These are phyloP conservation scores for Termitomyces sp. DNA, from an alignment of 768 basidiomycete species.

Conservation along the genomic window DNA sequence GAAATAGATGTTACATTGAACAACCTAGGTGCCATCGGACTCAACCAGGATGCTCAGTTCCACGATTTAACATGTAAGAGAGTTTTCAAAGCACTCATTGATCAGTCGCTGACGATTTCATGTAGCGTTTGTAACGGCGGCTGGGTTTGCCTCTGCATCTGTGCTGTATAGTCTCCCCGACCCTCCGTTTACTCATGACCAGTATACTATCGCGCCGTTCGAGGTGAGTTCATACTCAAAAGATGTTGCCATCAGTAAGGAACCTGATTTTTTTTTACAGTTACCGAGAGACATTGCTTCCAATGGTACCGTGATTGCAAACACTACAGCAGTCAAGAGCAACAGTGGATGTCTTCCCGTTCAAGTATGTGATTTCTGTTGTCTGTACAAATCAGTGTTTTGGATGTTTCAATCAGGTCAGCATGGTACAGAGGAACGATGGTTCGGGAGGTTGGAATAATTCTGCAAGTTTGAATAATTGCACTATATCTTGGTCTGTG, in stretches of 20 bases:
- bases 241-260: background rate
- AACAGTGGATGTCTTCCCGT: slow-evolving; percentile 42
- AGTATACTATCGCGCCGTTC: slow-evolving; percentile 48
- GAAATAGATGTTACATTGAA: slow-evolving; percentile 34
- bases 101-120: slow-evolving; percentile 1
- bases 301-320: slow-evolving; percentile 49
- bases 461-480: slow-evolving; percentile 36
- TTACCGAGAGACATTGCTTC: slow-evolving; percentile 31
- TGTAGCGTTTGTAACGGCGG: slow-evolving; percentile 50
- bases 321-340: slow-evolving; percentile 48
- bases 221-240: slow-evolving; percentile 29
- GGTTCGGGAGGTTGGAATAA: slow-evolving; percentile 41
- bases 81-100: background rate
- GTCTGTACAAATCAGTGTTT: background rate
- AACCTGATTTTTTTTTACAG: slow-evolving; percentile 22
- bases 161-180: slow-evolving; percentile 44
- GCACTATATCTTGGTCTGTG: slow-evolving; percentile 40
- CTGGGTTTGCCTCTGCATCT: slow-evolving; percentile 52
- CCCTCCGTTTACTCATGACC: slow-evolving; percentile 44
- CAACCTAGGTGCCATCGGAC: slow-evolving; percentile 36
- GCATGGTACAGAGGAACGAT: slow-evolving; percentile 32
- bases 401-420: slow-evolving; percentile 26
- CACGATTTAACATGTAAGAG: slow-evolving; percentile 46
- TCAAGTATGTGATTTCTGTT: slow-evolving; percentile 25
- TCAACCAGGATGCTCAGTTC: slow-evolving; percentile 47